Evolutionary conservation across 805 yeast genomes (phyloP).

Genomic region (Metschnikowia chrysomelidarum): DNA sequence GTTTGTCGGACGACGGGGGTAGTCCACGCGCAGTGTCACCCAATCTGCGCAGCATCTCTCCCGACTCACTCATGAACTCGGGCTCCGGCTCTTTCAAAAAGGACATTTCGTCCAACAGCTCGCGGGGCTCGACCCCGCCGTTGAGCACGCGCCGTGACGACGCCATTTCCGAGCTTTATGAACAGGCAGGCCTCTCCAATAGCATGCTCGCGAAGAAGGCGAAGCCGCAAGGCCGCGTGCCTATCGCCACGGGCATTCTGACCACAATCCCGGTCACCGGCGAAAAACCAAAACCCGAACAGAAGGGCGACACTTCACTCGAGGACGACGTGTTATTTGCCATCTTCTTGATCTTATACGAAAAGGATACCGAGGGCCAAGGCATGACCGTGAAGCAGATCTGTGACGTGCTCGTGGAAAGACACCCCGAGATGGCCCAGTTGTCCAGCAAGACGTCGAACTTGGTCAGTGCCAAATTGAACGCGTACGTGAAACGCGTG

Average conservation of each 20-base stretch:
- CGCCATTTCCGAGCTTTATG: slow-evolving; percentile 8
- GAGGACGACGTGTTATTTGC: slow-evolving; percentile 78
- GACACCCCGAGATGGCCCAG: slow-evolving; percentile 83
- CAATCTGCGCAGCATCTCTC: slow-evolving; percentile 40
- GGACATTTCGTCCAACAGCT: slow-evolving; percentile 23
- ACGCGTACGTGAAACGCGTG: slow-evolving; percentile 81
- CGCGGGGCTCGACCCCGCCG: slow-evolving; percentile 35
- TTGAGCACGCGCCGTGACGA: slow-evolving; percentile 2
- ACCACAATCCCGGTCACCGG: slow-evolving; percentile 82
- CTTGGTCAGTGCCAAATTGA: slow-evolving; percentile 75
- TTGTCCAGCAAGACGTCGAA: slow-evolving; percentile 78
- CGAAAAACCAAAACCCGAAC: slow-evolving; percentile 61
- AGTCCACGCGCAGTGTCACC: slow-evolving; percentile 35
- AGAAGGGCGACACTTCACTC: slow-evolving; percentile 54
- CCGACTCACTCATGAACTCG: slow-evolving; percentile 40
- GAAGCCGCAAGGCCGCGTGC: slow-evolving; percentile 43
- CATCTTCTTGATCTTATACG: slow-evolving; percentile 68
- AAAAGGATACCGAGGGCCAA: slow-evolving; percentile 61
- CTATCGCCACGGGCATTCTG: slow-evolving; percentile 69
- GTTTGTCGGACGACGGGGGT: slow-evolving; percentile 11
- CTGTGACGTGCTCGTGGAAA: slow-evolving; percentile 69
- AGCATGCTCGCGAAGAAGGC: slow-evolving; percentile 25
- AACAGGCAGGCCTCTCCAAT: slow-evolving; percentile 4
- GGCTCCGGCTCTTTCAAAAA: slow-evolving; percentile 20
- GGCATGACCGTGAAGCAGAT: slow-evolving; percentile 92